Evolutionary conservation across 2,329 filamentous ascomycete species (phyloP).

Genomic region (Exophiala lecanii-corni): DNA sequence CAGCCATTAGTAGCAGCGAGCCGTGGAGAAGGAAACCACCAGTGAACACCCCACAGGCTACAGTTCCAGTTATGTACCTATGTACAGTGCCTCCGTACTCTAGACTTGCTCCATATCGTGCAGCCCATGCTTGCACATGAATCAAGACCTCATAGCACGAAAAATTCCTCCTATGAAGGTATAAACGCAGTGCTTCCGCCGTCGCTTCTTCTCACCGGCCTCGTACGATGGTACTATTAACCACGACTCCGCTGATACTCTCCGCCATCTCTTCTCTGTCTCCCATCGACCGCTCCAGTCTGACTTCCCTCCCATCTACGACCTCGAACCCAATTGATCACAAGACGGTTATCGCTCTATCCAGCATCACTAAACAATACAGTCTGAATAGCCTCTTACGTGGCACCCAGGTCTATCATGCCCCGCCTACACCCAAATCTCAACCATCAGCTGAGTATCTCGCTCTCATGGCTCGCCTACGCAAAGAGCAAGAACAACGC

Average conservation of each 20-base stretch:
- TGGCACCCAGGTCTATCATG: slow-evolving; percentile 66
- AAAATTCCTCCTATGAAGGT: too few relatives aligned
- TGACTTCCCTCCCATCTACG: slow-evolving; percentile 23
- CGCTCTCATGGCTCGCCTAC: slow-evolving; percentile 78
- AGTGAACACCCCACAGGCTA: too few relatives aligned
- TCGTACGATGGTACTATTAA: slow-evolving; percentile 43
- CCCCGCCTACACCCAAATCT: slow-evolving; percentile 75
- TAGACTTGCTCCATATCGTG: too few relatives aligned
- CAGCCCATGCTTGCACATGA: too few relatives aligned
- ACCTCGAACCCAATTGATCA: slow-evolving; percentile 39
- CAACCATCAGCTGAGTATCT: slow-evolving; percentile 80
- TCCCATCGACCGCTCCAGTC: slow-evolving; percentile 29
- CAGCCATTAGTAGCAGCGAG: too few relatives aligned
- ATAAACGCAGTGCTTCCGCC: too few relatives aligned
- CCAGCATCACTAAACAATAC: slow-evolving; percentile 29
- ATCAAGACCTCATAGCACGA: slow-evolving; percentile 8
- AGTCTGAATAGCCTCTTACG: slow-evolving; percentile 67
- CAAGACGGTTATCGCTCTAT: slow-evolving; percentile 36
- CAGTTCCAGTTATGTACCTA: too few relatives aligned
- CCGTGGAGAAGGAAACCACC: too few relatives aligned
- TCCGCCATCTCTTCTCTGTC: slow-evolving; percentile 37
- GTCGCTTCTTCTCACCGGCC: too few relatives aligned
- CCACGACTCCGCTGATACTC: slow-evolving; percentile 37
- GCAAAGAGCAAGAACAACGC: slow-evolving; percentile 74
- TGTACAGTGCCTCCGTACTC: too few relatives aligned